Evolutionary conservation across 1,284 basidiomycete genomes (phyloP).

Genomic region (Papiliotrema terrestris): DNA sequence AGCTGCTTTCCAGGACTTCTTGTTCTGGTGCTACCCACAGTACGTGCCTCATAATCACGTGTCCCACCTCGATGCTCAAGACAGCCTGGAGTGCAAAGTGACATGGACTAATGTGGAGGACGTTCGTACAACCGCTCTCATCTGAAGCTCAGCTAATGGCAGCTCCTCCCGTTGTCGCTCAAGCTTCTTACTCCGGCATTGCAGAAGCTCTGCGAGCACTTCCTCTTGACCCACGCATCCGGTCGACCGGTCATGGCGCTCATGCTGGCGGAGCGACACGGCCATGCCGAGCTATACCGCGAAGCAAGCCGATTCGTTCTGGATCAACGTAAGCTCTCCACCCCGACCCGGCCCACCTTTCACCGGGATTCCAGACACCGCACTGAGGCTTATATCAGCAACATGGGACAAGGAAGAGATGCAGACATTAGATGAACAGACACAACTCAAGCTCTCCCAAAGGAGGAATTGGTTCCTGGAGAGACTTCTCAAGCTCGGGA

Average conservation of each 20-base stretch:
- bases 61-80: slow-evolving; percentile 3
- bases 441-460: slow-evolving; percentile 80
- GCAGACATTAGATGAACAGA: slow-evolving; percentile 70
- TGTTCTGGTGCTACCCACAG: slow-evolving; percentile 48
- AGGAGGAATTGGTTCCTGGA: slow-evolving; percentile 90
- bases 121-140: slow-evolving; percentile 25
- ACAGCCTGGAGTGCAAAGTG: slow-evolving; percentile 78
- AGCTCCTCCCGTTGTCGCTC: slow-evolving; percentile 36
- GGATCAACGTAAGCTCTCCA: slow-evolving; percentile 60
- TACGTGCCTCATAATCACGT: slow-evolving; percentile 4
- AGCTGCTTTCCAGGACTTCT: slow-evolving; percentile 43
- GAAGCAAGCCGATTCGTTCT: slow-evolving; percentile 85
- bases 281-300: slow-evolving; percentile 80
- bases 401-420: slow-evolving; percentile 65
- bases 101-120: slow-evolving; percentile 90
- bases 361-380: neutral
- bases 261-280: slow-evolving; percentile 80
- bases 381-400: slow-evolving; percentile 12
- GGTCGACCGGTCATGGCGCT: slow-evolving; percentile 86
- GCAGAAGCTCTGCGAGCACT: slow-evolving; percentile 73
- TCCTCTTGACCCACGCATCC: slow-evolving; percentile 84
- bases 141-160: neutral
- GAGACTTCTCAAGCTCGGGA: slow-evolving; percentile 82
- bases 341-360: neutral
- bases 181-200: slow-evolving; percentile 66